Percentiles rank a stretch among this genome's conserved stretches.
Conservation (phyloP, 495 filamentous ascomycete species). For the Peziza echinospora region DNA sequence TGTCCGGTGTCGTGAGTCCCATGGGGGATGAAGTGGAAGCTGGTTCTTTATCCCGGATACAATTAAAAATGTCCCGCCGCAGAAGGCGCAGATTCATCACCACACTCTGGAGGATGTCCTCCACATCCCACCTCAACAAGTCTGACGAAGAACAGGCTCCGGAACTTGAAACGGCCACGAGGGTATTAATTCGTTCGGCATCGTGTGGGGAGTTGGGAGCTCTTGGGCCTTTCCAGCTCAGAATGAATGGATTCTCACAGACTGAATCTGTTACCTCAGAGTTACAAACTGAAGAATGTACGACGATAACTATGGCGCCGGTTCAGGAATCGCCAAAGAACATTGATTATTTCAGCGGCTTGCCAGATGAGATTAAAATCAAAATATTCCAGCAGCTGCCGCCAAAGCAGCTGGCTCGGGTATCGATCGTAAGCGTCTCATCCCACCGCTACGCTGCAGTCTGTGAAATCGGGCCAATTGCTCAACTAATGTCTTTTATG, state of each 20-base stretch:
- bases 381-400: conserved; percentile 51
- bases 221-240: neutral
- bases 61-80: too few relatives aligned
- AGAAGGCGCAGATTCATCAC: neutral
- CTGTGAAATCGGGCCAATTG: neutral
- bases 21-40: too few relatives aligned
- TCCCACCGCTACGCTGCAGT: too few relatives aligned
- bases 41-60: too few relatives aligned
- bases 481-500: neutral
- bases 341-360: neutral
- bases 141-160: neutral
- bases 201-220: neutral
- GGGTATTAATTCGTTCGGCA: neutral
- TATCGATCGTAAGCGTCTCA: conserved; percentile 32
- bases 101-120: neutral
- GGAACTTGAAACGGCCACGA: too few relatives aligned
- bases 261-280: too few relatives aligned
- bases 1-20: too few relatives aligned
- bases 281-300: too few relatives aligned
- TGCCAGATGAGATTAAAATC: conserved; percentile 45
- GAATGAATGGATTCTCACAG: too few relatives aligned
- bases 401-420: conserved; percentile 65
- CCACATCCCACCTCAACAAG: neutral
- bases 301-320: too few relatives aligned
- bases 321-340: too few relatives aligned